Evolutionary conservation across 2,329 filamentous ascomycete genomes (phyloP).

Genomic region (Cladosporium sp.): DNA sequence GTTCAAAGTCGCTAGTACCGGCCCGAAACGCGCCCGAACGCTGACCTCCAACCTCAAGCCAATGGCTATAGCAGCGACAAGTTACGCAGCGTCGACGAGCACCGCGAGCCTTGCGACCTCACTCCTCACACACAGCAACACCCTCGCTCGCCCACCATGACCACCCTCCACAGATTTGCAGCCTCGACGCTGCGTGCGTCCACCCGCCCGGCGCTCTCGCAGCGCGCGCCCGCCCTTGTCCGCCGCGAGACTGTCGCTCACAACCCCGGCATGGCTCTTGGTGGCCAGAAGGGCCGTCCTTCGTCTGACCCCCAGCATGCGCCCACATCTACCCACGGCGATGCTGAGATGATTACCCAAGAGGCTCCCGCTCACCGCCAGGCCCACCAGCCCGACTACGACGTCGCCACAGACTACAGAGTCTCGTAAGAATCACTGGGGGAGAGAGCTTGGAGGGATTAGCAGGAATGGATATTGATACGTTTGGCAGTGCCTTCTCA

Average conservation of each 20-base stretch:
- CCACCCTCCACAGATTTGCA: slow-evolving; percentile 44
- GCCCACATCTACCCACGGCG: slow-evolving; percentile 21
- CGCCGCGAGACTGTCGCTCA: slow-evolving; percentile 19
- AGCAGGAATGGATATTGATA: slow-evolving; percentile 22
- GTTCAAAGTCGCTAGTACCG: slow-evolving; percentile 16
- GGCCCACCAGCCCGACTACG: slow-evolving; percentile 78
- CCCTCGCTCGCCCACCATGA: slow-evolving; percentile 36
- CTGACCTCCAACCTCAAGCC: slow-evolving; percentile 21
- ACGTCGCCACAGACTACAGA: slow-evolving; percentile 78
- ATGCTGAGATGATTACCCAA: slow-evolving; percentile 51
- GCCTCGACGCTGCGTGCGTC: slow-evolving; percentile 44
- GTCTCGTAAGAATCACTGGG: slow-evolving; percentile 69
- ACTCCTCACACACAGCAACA: slow-evolving; percentile 6
- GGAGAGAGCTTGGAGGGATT: background rate
- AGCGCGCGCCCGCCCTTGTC: slow-evolving; percentile 26
- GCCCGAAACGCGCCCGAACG: slow-evolving; percentile 22
- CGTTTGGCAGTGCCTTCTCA: slow-evolving; percentile 71
- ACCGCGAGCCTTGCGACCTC: slow-evolving; percentile 14
- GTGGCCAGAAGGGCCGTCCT: slow-evolving; percentile 23
- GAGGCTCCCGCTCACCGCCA: slow-evolving; percentile 54
- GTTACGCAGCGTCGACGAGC: slow-evolving; percentile 12
- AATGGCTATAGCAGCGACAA: slow-evolving; percentile 18
- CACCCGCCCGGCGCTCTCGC: slow-evolving; percentile 32
- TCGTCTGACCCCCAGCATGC: slow-evolving; percentile 22
- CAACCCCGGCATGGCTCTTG: slow-evolving; percentile 19